Conservation (phyloP, 495 filamentous ascomycete genomes). For the Jackrogersella multiformis region DNA sequence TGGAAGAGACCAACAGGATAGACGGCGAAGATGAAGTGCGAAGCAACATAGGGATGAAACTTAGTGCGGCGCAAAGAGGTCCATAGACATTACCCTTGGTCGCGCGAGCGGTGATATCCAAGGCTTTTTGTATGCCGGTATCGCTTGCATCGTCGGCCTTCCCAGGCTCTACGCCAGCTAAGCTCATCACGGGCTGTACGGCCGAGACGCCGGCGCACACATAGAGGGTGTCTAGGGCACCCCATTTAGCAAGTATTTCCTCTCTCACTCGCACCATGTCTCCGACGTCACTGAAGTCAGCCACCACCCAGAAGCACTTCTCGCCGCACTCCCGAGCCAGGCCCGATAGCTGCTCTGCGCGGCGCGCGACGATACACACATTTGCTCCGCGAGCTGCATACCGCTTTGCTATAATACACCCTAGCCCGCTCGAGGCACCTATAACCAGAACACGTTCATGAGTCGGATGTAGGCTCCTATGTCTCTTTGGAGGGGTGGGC, state of each 20-base stretch:
- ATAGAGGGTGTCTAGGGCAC: conserved; percentile 43
- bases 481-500: conserved; percentile 9
- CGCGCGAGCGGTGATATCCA: conserved; percentile 28
- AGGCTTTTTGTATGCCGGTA: conserved; percentile 32
- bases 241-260: conserved; percentile 33
- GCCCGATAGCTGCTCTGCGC: conserved; percentile 29
- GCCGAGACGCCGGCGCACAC: conserved; percentile 47
- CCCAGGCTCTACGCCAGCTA: conserved; percentile 33
- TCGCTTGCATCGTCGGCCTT: conserved; percentile 30
- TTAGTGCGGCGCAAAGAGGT: conserved; percentile 36
- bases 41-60: conserved; percentile 43
- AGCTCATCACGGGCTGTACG: conserved; percentile 45
- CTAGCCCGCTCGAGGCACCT: conserved; percentile 47
- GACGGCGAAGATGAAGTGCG: conserved; percentile 44
- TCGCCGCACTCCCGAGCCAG: conserved; percentile 42
- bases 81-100: conserved; percentile 44
- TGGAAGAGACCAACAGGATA: conserved; percentile 41
- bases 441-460: conserved; percentile 45
- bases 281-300: conserved; percentile 36
- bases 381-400: conserved; percentile 42
- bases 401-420: conserved; percentile 32
- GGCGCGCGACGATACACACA: conserved; percentile 43
- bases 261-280: conserved; percentile 42
- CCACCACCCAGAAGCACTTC: conserved; percentile 35
- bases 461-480: conserved; percentile 7